phyloP scores from a whole-genome alignment of 768 basidiomycete genomes.

The Suillus lakei region DNA sequence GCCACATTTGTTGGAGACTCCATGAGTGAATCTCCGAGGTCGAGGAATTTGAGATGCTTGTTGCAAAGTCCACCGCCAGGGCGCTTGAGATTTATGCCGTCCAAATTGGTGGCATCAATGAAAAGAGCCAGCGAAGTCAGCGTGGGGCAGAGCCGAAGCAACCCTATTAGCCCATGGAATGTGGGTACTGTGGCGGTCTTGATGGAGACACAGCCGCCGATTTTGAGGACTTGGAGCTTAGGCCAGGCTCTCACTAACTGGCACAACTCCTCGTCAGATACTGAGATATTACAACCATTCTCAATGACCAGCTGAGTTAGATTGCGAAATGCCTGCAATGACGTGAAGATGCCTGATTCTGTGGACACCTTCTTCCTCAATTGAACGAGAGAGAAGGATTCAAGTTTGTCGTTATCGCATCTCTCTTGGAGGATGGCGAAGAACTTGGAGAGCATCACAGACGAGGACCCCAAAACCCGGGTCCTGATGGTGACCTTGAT shows the following conservation, averaged over 20 bases:
- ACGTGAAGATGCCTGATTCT: neutral
- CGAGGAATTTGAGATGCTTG: constrained; percentile 7
- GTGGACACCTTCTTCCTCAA: rapidly evolving
- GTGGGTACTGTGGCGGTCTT: constrained; percentile 22
- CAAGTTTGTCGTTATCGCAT: neutral
- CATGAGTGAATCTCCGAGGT: constrained; percentile 27
- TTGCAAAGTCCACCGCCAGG: neutral
- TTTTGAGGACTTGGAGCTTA: constrained; percentile 21
- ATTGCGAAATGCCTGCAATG: neutral
- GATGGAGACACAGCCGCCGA: constrained; percentile 19
- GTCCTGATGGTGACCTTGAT: neutral
- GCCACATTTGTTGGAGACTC: constrained; percentile 17
- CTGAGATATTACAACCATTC: constrained; percentile 16
- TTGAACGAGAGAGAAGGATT: neutral
- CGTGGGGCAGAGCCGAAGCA: constrained; percentile 18
- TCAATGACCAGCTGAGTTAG: neutral
- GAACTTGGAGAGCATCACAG: neutral
- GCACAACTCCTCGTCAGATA: constrained; percentile 21
- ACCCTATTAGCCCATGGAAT: constrained; percentile 15
- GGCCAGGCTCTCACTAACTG: constrained; percentile 27
- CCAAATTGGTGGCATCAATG: constrained; percentile 16
- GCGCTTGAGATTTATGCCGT: neutral
- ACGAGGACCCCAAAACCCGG: neutral
- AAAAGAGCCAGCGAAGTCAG: constrained; percentile 24
- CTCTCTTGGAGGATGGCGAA: neutral